These are phyloP conservation scores for Lactarius tabidus DNA, from an alignment of 768 basidiomycete species.

Conservation along the genomic window DNA sequence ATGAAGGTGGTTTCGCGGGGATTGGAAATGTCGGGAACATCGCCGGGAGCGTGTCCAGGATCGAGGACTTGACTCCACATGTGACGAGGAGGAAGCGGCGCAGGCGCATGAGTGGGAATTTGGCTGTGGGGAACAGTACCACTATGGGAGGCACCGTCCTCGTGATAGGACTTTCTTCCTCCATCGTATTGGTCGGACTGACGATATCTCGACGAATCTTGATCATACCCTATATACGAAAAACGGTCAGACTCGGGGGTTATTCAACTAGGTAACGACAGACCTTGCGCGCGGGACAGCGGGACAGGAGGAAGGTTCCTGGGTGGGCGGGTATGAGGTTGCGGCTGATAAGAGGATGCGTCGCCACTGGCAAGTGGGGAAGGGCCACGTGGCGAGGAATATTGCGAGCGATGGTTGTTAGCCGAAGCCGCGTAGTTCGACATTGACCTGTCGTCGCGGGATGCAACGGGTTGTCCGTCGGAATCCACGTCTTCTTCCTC, in stretches of 20 bases:
- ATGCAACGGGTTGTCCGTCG: slow-evolving; percentile 41
- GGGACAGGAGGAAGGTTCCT: slow-evolving; percentile 29
- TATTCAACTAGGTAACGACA: background rate
- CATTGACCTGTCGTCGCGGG: slow-evolving; percentile 23
- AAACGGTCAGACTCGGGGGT: background rate
- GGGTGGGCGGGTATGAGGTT: slow-evolving; percentile 18
- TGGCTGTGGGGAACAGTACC: slow-evolving; percentile 4
- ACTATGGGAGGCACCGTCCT: slow-evolving; percentile 37
- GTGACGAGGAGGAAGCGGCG: slow-evolving; percentile 51
- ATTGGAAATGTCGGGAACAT: slow-evolving; percentile 34
- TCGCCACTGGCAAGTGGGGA: slow-evolving; percentile 20
- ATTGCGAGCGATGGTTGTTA: slow-evolving; percentile 17
- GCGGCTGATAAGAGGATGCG: slow-evolving; percentile 5
- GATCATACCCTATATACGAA: slow-evolving; percentile 37
- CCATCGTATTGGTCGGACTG: slow-evolving; percentile 56
- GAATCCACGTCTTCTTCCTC: slow-evolving; percentile 64
- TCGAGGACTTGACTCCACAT: slow-evolving; percentile 92
- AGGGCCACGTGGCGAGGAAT: slow-evolving; percentile 17
- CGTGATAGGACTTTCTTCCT: slow-evolving; percentile 51
- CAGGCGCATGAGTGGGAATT: slow-evolving; percentile 24
- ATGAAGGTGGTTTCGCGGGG: slow-evolving; percentile 61
- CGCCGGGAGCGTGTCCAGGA: slow-evolving; percentile 49
- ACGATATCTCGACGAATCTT: slow-evolving; percentile 38
- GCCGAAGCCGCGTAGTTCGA: slow-evolving; percentile 21
- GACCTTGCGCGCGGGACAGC: slow-evolving; percentile 16